These are phyloP conservation scores for Mucor irregularis DNA, from an alignment of 371 early-diverging fungal genomes.

Conservation along the genomic window DNA sequence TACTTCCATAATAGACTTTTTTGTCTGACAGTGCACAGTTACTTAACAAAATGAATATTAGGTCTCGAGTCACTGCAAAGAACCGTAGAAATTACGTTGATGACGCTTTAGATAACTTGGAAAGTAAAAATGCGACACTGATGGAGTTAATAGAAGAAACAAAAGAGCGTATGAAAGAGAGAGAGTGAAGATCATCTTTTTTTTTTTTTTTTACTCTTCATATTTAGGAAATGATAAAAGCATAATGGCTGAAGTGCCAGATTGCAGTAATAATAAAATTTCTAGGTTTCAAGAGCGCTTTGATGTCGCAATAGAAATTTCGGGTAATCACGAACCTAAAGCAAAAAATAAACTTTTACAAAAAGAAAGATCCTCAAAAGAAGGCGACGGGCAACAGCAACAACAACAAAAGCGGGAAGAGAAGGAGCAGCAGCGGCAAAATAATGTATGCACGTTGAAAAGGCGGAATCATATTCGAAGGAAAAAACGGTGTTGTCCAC, in stretches of 20 bases:
- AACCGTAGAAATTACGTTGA: conserved; percentile 70
- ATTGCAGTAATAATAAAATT: too few species aligned
- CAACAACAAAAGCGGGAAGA: neutral
- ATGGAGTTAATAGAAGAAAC: conserved; percentile 47
- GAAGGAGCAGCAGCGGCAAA: neutral
- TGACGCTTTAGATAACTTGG: conserved; percentile 68
- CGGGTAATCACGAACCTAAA: too few species aligned
- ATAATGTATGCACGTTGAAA: neutral
- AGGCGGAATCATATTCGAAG: neutral
- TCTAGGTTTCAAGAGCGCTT: neutral
- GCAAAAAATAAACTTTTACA: too few species aligned
- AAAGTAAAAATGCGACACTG: conserved; percentile 42
- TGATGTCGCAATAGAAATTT: neutral
- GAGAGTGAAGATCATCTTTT: too few species aligned
- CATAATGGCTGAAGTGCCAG: too few species aligned
- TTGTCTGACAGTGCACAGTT: neutral
- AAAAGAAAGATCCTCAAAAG: too few species aligned
- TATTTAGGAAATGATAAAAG: too few species aligned
- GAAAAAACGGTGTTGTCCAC: neutral
- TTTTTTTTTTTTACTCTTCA: too few species aligned
- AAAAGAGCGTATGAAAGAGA: too few species aligned
- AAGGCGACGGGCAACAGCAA: too few species aligned
- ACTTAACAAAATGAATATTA: conserved; percentile 7
- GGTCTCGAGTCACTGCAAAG: conserved; percentile 67
- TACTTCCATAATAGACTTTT: conserved; percentile 19